Percentiles rank a stretch among this genome's conserved stretches.
These are phyloP conservation scores for Casuarina glauca DNA, from an alignment of 306 rosid species.

Conservation along the genomic window DNA sequence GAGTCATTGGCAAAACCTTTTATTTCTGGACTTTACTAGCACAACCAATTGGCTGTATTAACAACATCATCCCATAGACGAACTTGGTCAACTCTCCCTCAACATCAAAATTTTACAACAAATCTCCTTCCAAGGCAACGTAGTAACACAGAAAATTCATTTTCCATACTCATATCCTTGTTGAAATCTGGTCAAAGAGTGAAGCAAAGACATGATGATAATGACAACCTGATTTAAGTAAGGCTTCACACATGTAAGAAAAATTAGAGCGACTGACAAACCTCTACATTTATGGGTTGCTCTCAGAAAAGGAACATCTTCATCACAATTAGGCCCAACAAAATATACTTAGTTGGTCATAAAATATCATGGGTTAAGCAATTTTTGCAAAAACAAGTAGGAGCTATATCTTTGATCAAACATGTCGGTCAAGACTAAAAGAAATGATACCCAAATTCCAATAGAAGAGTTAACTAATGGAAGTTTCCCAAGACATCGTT, in stretches of 20 bases:
- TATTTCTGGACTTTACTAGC: neutral
- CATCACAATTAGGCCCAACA: neutral
- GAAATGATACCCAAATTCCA: neutral
- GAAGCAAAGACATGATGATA: neutral
- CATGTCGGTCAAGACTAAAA: neutral
- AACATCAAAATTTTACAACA: neutral
- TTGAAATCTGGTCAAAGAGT: neutral
- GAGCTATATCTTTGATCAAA: neutral
- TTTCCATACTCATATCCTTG: neutral
- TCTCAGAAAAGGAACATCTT: neutral
- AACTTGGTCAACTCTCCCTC: neutral
- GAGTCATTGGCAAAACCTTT: neutral
- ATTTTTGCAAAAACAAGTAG: neutral
- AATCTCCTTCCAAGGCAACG: neutral
- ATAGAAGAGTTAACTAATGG: neutral
- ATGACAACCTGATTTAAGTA: neutral
- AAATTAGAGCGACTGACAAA: no score
- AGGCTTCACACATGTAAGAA: neutral
- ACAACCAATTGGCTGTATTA: neutral
- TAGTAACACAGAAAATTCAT: neutral
- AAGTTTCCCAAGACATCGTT: neutral
- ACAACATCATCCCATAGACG: neutral
- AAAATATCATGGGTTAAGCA: neutral
- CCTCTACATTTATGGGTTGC: neutral
- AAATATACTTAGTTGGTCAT: neutral